Evolutionary conservation across 1,284 basidiomycete genomes (phyloP), one percentile per base, ranked within the genome.

Genomic region (Xerocomus nothofagi): DNA sequence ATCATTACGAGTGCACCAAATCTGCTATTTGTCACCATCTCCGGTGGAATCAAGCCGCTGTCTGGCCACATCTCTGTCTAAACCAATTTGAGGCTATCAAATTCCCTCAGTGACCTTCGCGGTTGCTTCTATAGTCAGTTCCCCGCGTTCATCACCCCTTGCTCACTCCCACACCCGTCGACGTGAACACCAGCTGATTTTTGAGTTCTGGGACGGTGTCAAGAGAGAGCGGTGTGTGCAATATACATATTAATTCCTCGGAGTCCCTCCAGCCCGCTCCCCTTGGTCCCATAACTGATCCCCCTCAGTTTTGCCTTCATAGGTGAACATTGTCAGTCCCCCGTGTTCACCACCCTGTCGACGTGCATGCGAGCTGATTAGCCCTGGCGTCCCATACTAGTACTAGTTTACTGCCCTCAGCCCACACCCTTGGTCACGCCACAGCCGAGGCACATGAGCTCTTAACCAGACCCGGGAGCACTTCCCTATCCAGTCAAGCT

Each of bases 151-250:
- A 20, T 41, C 36, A 20, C 9, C 45, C 30, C 37, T 51, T 51
- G 6, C 15, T 34, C 46, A 20, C 61, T 57, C 59, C 54, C 57
- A 61, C 61, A 53, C 47, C 15, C 59, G 56, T 58, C 17, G 30
- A 40, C 17, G 14, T 44, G 20, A 12, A 23, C 11, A 15, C 48
- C 29, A 41, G 24, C 12, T 39, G 40, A 29, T 11, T 27, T 40
- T 44, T 44, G 20, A 32, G 44, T 38, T 44, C 45, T n/a, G n/a
- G n/a, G n/a, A n/a, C 17, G 39, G 44, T 39, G 29, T 36, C 39
- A 31, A 20, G 27, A 34, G n/a, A n/a, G n/a, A n/a, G n/a, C 17
- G 24, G 40, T 8, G 34, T 39, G 34, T n/a, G n/a, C 3, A 23
- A 41, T 33, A 34, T 17, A 21, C 17, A 49, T 41, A 39, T n/a